Base-by-base conservation (phyloP, 257 asterid species). In the Solanum commersonii region DNA sequence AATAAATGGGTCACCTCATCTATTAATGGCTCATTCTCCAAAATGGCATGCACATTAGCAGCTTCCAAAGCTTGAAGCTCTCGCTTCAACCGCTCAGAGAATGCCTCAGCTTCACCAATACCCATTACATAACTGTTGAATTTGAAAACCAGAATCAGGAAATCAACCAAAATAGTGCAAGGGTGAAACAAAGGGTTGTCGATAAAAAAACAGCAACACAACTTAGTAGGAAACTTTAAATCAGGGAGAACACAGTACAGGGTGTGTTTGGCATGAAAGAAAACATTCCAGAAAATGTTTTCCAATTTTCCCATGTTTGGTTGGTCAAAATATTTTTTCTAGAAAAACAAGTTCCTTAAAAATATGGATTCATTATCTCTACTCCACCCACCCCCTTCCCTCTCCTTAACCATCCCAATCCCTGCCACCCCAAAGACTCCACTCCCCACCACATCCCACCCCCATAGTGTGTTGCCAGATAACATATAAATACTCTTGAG, bases 1-100 rank as follows among this genome's bases (percentile, higher is more conserved):
- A 70, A 76, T 31, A 67, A 27, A 84, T 79, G 38, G 67, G 76
- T 71, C 87, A 96, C 99, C 97, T 97, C 95, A 70, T 88, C 92
- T 87, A 97, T 90, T 93, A 96, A 91, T 89, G 98, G 96, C 90
- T 94, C 99, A 60, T 93, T 97, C 91, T 97, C 99, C 95, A 97
- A 89, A 89, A 97, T 94, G 89, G 99, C 98, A 91, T 97, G 99
- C 74, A 97, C 98, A 89, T 97, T 97, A 90, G 99, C 99, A 9
- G 99, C 99, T 93, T 97, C 99, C 89, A 97, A 93, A 82, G 99
- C 99, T 91, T 97, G 99, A 87, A 97, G 98, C 92, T 97, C 99
- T 37, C 99, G 91, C 92, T 96, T 97, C 93, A 97, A 92, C 83
- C 99, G 87, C 93, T 97, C 99, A 88, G 99, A 97, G 93, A 97